These are phyloP conservation scores for Dictyostelium citrinum DNA, from an alignment of 78 protist species.

Conservation along the genomic window DNA sequence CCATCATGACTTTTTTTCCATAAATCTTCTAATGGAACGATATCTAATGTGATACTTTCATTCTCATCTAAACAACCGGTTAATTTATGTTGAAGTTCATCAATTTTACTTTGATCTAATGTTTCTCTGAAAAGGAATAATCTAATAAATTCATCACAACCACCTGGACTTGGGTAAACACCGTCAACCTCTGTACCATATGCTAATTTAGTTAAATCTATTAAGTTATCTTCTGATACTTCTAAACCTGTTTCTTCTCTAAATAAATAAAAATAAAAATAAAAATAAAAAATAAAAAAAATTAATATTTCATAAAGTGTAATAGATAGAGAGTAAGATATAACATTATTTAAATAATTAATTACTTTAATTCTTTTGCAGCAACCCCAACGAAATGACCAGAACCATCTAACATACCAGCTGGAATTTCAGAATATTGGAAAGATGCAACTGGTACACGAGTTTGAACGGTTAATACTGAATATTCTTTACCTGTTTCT, in stretches of 20 bases:
- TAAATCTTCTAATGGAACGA: constrained; percentile 65
- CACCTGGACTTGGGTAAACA: constrained; percentile 77
- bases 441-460: constrained; percentile 69
- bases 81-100: constrained; percentile 55
- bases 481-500: constrained; percentile 59
- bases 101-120: constrained; percentile 44
- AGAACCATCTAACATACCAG: constrained; percentile 78
- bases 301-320: too few species aligned
- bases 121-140: constrained; percentile 66
- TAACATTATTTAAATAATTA: too few species aligned
- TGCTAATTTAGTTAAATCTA: constrained; percentile 53
- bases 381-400: constrained; percentile 81
- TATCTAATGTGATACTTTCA: constrained; percentile 58
- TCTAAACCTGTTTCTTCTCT: constrained; percentile 68
- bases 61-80: constrained; percentile 66
- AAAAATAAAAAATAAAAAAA: too few species aligned
- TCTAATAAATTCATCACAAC: constrained; percentile 75
- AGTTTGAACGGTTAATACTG: constrained; percentile 66
- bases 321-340: too few species aligned
- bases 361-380: constrained; percentile 49
- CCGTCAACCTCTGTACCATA: constrained; percentile 60
- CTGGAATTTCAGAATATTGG: constrained; percentile 67
- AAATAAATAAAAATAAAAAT: background rate
- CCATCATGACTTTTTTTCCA: constrained; percentile 69
- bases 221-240: constrained; percentile 54